Evolutionary conservation across 768 basidiomycete species (phyloP).

Genomic region (Sarcodon sp.): DNA sequence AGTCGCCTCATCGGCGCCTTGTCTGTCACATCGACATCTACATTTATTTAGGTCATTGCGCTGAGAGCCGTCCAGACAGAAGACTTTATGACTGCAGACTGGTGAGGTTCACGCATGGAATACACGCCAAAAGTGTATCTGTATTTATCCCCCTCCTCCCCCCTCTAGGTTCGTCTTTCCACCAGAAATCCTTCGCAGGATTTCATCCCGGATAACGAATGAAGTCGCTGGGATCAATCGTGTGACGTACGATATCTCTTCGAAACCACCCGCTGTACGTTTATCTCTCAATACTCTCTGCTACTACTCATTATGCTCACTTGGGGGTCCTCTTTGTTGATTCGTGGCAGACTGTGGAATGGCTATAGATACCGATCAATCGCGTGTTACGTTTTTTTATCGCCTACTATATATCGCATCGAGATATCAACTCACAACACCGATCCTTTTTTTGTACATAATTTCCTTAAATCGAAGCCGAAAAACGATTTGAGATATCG

Average conservation of each 20-base stretch:
- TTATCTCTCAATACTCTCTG: slow-evolving; percentile 1
- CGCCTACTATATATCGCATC: background rate
- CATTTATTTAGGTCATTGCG: slow-evolving; percentile 59
- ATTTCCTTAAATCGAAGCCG: too few relatives aligned
- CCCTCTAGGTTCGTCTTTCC: slow-evolving; percentile 99
- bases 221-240: slow-evolving; percentile 96
- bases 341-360: slow-evolving; percentile 27
- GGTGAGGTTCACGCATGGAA: slow-evolving; percentile 34
- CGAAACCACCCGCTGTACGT: slow-evolving; percentile 87
- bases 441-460: background rate
- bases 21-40: background rate
- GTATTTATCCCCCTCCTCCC: slow-evolving; percentile 7
- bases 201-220: slow-evolving; percentile 96
- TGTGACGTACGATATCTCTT: slow-evolving; percentile 92
- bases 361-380: slow-evolving; percentile 17
- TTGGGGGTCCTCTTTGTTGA: background rate
- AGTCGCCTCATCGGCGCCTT: slow-evolving; percentile 4
- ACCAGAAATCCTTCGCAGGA: slow-evolving; percentile 72
- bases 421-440: too few relatives aligned
- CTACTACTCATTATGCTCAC: slow-evolving; percentile 1
- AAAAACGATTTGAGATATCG: too few relatives aligned
- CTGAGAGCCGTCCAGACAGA: slow-evolving; percentile 94
- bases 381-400: background rate
- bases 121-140: background rate
- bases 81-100: slow-evolving; percentile 99